These are phyloP conservation scores for Scheffersomyces segobiensis DNA, from an alignment of 1,139 yeast genomes.

Conservation along the genomic window DNA sequence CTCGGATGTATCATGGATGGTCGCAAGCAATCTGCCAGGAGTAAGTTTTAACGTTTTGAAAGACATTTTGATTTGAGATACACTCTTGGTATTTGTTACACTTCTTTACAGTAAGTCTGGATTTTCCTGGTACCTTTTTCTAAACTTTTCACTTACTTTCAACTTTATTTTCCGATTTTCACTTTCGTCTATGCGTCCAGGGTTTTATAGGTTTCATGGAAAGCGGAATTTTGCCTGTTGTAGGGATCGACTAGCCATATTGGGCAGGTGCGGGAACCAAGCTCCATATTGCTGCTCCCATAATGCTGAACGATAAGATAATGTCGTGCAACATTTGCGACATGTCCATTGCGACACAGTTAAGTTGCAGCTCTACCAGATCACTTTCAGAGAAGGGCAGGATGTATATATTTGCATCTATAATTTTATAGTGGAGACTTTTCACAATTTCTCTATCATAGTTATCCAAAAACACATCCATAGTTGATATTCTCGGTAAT, in stretches of 20 bases:
- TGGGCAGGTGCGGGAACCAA: not conserved
- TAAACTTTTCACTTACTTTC: too few relatives aligned
- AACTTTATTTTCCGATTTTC: not conserved
- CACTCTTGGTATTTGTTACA: not conserved
- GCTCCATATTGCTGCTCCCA: not conserved
- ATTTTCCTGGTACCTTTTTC: too few relatives aligned
- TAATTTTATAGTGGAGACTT: too few relatives aligned
- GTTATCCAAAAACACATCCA: not conserved
- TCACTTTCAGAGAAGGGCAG: too few relatives aligned
- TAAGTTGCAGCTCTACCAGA: too few relatives aligned
- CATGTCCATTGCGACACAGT: not conserved
- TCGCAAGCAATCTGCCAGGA: constrained; percentile 46
- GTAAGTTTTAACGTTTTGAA: constrained; percentile 3
- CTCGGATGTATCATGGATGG: constrained; percentile 61
- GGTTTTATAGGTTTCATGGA: not conserved
- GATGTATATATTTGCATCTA: too few relatives aligned
- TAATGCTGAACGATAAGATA: not conserved
- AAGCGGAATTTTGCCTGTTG: not conserved
- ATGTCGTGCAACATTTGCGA: not conserved
- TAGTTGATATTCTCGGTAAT: not conserved
- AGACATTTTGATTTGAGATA: not conserved
- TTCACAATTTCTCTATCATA: too few relatives aligned
- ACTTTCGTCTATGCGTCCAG: not conserved
- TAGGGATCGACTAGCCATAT: not conserved
- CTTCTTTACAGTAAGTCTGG: too few relatives aligned